Conservation (phyloP, 2,329 filamentous ascomycete species). For the Drechslerella dactyloides region DNA sequence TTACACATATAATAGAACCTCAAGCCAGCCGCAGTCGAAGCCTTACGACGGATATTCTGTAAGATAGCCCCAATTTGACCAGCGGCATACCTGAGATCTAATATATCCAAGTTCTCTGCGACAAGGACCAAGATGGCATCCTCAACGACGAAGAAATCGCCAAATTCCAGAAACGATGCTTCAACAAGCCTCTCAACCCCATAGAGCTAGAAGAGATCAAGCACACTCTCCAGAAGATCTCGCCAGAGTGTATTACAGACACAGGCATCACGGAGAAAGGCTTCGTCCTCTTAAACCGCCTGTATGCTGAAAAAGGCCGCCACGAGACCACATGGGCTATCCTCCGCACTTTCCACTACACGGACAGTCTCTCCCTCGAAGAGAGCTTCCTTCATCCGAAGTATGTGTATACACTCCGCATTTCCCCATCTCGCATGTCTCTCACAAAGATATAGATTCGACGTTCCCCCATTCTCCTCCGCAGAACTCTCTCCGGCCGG, state of each 20-base stretch:
- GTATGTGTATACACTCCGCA: conserved; percentile 73
- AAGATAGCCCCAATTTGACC: conserved; percentile 6
- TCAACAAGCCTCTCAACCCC: conserved; percentile 80
- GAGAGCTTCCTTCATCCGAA: conserved; percentile 91
- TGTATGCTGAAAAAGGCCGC: conserved; percentile 95
- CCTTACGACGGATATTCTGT: conserved; percentile 89
- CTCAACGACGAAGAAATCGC: conserved; percentile 89
- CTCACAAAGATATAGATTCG: conserved; percentile 64
- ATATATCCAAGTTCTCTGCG: conserved; percentile 67
- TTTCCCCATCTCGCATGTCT: conserved; percentile 60
- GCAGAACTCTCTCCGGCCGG: conserved; percentile 92
- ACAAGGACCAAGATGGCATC: conserved; percentile 93
- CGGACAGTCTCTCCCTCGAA: conserved; percentile 88
- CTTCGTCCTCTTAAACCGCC: conserved; percentile 89
- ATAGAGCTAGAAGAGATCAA: conserved; percentile 93
- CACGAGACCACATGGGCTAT: conserved; percentile 99
- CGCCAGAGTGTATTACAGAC: conserved; percentile 68
- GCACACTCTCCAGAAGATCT: conserved; percentile 74
- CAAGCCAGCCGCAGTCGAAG: conserved; percentile 86
- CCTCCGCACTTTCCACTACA: conserved; percentile 91
- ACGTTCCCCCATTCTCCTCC: conserved; percentile 88
- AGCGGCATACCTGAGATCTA: background rate
- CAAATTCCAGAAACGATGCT: conserved; percentile 81
- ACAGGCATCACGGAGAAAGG: conserved; percentile 80
- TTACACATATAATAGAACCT: conserved; percentile 68